Base-by-base conservation (phyloP, 23 red algal species). In the Agarophyton chilense region DNA sequence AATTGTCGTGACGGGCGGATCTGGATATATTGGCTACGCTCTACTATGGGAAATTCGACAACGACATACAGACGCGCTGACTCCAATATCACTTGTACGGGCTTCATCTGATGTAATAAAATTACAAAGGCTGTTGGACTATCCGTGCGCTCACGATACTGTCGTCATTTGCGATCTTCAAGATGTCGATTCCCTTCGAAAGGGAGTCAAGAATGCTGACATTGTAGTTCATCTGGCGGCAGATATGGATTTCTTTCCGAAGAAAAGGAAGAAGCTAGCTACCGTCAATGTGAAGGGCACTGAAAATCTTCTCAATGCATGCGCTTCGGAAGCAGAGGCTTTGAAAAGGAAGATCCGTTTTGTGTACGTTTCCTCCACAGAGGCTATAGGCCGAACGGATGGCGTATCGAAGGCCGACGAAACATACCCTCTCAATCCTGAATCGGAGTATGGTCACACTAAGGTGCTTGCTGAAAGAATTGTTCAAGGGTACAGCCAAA, bases 181-280 rank as follows among this genome's bases (percentile, higher is more conserved):
- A 38, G 57, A 89, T 49, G 54, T 79, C 14, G 25, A 50, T 42
- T 52, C 85, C 22, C 32, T 89, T 18, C 28, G 28, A 36, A 55
- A 39, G 26, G 63, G 71, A 22, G 85, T 79, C 0, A 89, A 89
- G 54, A 17, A 78, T 12, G 85, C 85, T 4, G 68, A 89, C 35
- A 72, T 89, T 34, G 77, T 91, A 42, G 77, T 91, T 22, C 88
- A 91, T 45, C 77, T 91, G 22, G 88, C 88, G 6, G 76, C 76
- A 13, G 88, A 91, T 41, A 91, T 91, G 88, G 88, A 91, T 73
- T 91, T 91, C 64, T 91, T 82, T 33, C 75, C 88, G 40, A 64
- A 36, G 41, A 60, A 81, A 71, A 16, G 38, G 32, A 40, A 71
- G 22, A 24, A 36, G 12, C 26, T 91, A 19, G 22, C 32, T 36